Percentiles rank a stretch among this genome's conserved stretches.
Evolutionary conservation across 306 rosid genomes (phyloP).

Genomic region (Prunus campanulata): DNA sequence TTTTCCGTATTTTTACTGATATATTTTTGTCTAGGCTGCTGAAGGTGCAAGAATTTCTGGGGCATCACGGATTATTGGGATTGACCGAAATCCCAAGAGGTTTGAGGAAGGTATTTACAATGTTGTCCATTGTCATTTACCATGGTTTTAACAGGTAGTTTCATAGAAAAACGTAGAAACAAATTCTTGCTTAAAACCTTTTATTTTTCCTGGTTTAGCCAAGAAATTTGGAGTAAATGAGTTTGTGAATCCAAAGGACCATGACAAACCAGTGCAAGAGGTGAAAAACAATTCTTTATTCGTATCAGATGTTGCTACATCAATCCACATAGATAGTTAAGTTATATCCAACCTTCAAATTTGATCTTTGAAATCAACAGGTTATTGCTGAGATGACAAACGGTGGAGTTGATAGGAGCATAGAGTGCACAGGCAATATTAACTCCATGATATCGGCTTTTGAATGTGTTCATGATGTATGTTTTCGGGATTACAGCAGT

Average conservation of each 20-base stretch:
- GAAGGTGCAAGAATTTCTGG: constrained; percentile 46
- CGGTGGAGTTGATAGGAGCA: constrained; percentile 59
- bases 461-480: constrained; percentile 57
- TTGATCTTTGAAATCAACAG: constrained; percentile 14
- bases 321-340: not conserved
- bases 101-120: constrained; percentile 35
- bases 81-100: constrained; percentile 32
- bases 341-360: not conserved
- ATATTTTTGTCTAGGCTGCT: constrained; percentile 33
- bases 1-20: not conserved
- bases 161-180: not conserved
- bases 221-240: constrained; percentile 50
- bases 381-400: constrained; percentile 45
- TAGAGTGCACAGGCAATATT: constrained; percentile 50
- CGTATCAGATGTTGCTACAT: not conserved
- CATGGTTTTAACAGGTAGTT: not conserved
- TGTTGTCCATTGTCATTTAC: not conserved
- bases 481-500: not conserved
- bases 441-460: constrained; percentile 52
- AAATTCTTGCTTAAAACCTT: not conserved
- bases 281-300: constrained; percentile 12
- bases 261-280: constrained; percentile 47
- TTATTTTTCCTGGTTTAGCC: constrained; percentile 26
- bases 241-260: constrained; percentile 50
- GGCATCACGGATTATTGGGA: constrained; percentile 39